Percentiles rank a stretch among this genome's conserved stretches.
Evolutionary conservation across 495 filamentous ascomycete genomes (phyloP).

Genomic region (Cercophora newfieldiana): DNA sequence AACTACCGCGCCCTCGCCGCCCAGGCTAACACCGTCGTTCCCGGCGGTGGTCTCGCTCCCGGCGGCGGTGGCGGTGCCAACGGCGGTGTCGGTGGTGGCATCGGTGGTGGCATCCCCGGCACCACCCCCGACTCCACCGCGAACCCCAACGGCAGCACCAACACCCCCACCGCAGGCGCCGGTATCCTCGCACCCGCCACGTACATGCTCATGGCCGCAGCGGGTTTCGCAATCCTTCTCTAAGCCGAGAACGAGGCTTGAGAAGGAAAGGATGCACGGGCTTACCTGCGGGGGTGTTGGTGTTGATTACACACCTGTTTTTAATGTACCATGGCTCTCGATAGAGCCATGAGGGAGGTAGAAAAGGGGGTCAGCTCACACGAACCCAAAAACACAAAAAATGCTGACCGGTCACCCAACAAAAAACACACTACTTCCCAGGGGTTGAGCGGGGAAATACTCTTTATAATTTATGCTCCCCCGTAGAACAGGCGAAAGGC

Average conservation of each 20-base stretch:
- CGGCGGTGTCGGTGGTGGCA: slow-evolving; percentile 27
- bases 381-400: too few species aligned
- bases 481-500: neutral
- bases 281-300: neutral
- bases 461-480: neutral
- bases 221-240: slow-evolving; percentile 39
- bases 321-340: neutral
- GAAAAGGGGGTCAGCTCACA: too few species aligned
- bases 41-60: slow-evolving; percentile 34
- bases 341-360: neutral
- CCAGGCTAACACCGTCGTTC: slow-evolving; percentile 39
- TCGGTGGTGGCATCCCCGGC: slow-evolving; percentile 32
- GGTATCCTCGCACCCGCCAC: slow-evolving; percentile 25
- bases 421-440: too few species aligned
- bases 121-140: slow-evolving; percentile 29
- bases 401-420: too few species aligned
- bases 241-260: slow-evolving; percentile 22
- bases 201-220: slow-evolving; percentile 28
- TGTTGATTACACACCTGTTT: neutral
- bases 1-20: slow-evolving; percentile 50
- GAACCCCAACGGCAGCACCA: slow-evolving; percentile 29
- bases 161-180: slow-evolving; percentile 20
- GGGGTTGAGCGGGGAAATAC: neutral
- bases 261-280: neutral
- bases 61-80: slow-evolving; percentile 23